Evolutionary conservation across 352 stramenopile species (phyloP), one percentile per base, ranked within the genome.

Genomic region (Globisporangium recalcitrans): DNA sequence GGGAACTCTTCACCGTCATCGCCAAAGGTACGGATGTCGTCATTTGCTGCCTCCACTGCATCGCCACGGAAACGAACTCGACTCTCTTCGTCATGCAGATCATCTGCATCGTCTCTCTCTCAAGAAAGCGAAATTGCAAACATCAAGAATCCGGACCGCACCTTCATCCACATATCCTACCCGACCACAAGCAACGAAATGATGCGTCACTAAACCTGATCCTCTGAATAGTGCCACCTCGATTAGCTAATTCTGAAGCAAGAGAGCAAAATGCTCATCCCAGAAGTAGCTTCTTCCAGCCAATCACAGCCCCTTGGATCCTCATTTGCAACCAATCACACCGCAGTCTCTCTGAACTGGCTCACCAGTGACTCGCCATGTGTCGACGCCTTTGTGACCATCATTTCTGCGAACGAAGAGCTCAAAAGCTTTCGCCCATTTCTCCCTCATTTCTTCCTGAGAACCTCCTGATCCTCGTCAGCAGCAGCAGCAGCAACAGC

Each of bases 241-340:
- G 51, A 57, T 57, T 29, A 57, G 10, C 51, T 57, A 57, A 44
- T 44, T 57, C 51, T 57, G 51, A 57, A 57, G 51, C 19, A 54
- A 36, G 14, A 19, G 4, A 21, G 11, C 13, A 40, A 21, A 29
- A 34, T 22, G 32, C 47, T 1, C 47, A 36, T 54, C 48, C 48
- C 24, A 54, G 6, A 38, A 54, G 26, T 24, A 14, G 7, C 10
- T 26, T 3, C 27, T 51, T 51, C 1, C n/a, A 1, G 3, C 44
- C 44, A 51, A 51, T 47, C 14, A 14, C 22, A 40, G 1, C 0
- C 14, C 29, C 8, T 8, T n/a, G 31, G n/a, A 13, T 4, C 16
- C 7, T 46, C 22, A 34, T 49, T 65, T 42, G 40, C 21, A 27
- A 8, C 59, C 48, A 64, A 64, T 59, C 36, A 38, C 8, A 38